phyloP scores from a whole-genome alignment of 2,329 filamentous ascomycete species.

The Epicoccum sorghinum region DNA sequence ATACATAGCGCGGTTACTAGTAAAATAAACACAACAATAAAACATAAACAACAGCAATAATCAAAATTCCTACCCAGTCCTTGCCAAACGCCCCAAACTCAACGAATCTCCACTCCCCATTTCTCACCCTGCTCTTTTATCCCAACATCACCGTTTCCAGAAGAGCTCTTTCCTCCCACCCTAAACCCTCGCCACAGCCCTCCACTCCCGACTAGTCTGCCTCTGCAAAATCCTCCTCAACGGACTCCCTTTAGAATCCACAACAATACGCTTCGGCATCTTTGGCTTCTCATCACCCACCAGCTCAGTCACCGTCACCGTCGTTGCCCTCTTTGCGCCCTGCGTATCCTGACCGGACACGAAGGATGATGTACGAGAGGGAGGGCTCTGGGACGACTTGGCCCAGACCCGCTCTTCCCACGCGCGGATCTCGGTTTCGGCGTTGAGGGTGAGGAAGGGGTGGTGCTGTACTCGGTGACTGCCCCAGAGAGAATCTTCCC shows the following conservation, averaged over 20 bases:
- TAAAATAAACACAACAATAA: too few relatives aligned
- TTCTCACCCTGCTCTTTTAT: too few relatives aligned
- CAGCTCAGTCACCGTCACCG: background rate
- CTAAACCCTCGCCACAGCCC: background rate
- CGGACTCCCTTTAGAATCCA: constrained; percentile 9
- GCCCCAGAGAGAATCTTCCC: background rate
- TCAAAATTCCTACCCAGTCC: too few relatives aligned
- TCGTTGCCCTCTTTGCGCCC: background rate
- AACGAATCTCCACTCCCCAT: too few relatives aligned
- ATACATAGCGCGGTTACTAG: too few relatives aligned
- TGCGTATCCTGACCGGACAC: background rate
- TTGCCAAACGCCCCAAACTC: too few relatives aligned
- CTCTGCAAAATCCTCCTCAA: constrained; percentile 9
- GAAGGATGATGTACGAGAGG: too few relatives aligned
- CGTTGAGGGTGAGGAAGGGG: background rate
- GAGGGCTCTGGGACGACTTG: background rate
- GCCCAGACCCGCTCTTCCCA: constrained; percentile 2
- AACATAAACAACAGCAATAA: too few relatives aligned
- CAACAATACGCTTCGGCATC: background rate
- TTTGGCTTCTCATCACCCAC: background rate
- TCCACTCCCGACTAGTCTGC: constrained; percentile 7
- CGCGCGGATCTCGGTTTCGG: background rate
- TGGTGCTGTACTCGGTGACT: background rate
- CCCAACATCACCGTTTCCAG: too few relatives aligned
- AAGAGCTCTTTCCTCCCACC: too few relatives aligned